These are phyloP conservation scores for Metschnikowia hibisci DNA, from an alignment of 805 yeast genomes.

Conservation along the genomic window DNA sequence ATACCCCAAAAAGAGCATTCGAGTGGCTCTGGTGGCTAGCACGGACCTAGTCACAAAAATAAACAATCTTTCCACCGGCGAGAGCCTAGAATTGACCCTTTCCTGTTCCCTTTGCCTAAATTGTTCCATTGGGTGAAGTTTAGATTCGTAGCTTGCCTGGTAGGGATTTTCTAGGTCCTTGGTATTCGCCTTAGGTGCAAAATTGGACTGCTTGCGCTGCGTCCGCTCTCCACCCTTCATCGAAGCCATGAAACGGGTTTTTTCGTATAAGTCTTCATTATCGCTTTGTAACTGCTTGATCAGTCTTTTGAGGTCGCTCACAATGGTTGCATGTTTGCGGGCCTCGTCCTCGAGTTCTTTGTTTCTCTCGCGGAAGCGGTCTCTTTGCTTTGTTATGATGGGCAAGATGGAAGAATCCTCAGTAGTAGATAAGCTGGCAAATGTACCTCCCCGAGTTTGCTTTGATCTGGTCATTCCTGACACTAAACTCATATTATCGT, in stretches of 20 bases:
- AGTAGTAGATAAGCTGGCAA: slow-evolving; percentile 38
- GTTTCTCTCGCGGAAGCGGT: slow-evolving; percentile 80
- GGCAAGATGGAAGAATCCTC: slow-evolving; percentile 61
- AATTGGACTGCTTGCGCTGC: slow-evolving; percentile 14
- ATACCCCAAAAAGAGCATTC: slow-evolving; percentile 70
- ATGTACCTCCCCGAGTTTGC: slow-evolving; percentile 11
- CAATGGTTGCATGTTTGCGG: slow-evolving; percentile 50
- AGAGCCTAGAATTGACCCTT: slow-evolving; percentile 64
- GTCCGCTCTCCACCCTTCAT: slow-evolving; percentile 28
- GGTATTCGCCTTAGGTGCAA: slow-evolving; percentile 29
- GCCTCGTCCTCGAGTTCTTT: slow-evolving; percentile 80
- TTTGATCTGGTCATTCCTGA: slow-evolving; percentile 47
- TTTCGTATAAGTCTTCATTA: slow-evolving; percentile 75
- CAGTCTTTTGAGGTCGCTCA: slow-evolving; percentile 62
- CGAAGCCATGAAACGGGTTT: slow-evolving; percentile 62
- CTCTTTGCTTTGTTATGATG: slow-evolving; percentile 91
- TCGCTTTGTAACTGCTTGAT: slow-evolving; percentile 62
- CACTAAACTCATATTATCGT: slow-evolving; percentile 64
- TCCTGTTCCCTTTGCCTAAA: slow-evolving; percentile 76
- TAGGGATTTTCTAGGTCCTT: slow-evolving; percentile 55
- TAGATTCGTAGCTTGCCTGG: slow-evolving; percentile 65
- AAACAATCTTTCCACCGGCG: slow-evolving; percentile 76
- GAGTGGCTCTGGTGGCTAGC: slow-evolving; percentile 66
- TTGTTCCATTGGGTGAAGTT: slow-evolving; percentile 77
- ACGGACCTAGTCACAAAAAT: slow-evolving; percentile 68